Evolutionary conservation across 148 eudicot species (phyloP).

Genomic region (Pouteria glomerata): DNA sequence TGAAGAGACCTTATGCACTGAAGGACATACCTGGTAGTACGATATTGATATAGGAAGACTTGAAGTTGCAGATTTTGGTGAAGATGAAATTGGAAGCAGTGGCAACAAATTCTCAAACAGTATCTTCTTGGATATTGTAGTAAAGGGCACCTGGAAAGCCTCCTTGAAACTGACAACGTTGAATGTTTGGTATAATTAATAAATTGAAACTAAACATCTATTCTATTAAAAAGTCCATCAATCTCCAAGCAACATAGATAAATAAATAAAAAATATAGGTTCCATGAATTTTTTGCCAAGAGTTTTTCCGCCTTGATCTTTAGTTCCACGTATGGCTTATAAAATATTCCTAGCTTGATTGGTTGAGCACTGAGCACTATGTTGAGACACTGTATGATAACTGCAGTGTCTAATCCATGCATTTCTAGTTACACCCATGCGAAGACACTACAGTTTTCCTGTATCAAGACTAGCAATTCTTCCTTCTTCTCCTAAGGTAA

Average conservation of each 20-base stretch:
- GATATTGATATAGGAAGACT: constrained; percentile 59
- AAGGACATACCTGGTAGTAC: constrained; percentile 61
- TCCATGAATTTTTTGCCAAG: too few relatives aligned
- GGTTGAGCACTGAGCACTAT: too few relatives aligned
- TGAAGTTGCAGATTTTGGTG: constrained; percentile 25
- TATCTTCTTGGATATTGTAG: constrained; percentile 67
- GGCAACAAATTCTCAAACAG: constrained; percentile 64
- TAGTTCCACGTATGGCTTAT: too few relatives aligned
- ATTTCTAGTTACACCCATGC: too few relatives aligned
- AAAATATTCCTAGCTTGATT: too few relatives aligned
- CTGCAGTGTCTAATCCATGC: too few relatives aligned
- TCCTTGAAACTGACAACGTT: constrained; percentile 67
- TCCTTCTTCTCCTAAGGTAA: too few relatives aligned
- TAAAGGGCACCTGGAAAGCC: constrained; percentile 76
- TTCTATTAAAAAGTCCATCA: background rate
- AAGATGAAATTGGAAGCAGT: constrained; percentile 59
- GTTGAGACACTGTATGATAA: too few relatives aligned
- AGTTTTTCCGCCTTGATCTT: too few relatives aligned
- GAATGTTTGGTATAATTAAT: constrained; percentile 10
- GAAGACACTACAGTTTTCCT: too few relatives aligned
- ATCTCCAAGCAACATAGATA: background rate
- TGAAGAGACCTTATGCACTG: background rate
- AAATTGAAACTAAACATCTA: background rate
- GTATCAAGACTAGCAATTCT: too few relatives aligned
- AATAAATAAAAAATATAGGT: background rate